Base-by-base conservation (phyloP, 2,329 filamentous ascomycete genomes). In the Boeremia exigua region DNA sequence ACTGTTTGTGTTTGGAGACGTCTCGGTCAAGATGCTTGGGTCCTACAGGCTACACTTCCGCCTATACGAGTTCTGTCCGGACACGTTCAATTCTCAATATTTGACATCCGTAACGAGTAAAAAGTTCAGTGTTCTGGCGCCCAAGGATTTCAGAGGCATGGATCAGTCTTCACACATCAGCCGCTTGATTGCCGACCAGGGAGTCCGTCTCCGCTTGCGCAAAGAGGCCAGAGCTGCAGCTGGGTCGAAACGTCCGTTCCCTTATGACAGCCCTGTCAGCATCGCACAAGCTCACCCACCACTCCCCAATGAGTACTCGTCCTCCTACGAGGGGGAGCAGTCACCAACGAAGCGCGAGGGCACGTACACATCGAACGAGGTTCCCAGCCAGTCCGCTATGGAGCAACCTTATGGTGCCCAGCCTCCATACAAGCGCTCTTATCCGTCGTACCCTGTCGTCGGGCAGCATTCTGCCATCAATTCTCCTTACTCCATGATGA, bases 1-100 rank as follows among this genome's bases (percentile, higher is more conserved):
- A 0, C 96, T 92, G 77, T 96, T 96, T 69, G 88, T 96, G n/a
- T 96, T 96, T 75, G 90, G 90, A 5, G 92, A 96, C 74, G 80
- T 96, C 19, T 95, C 91, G 0, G 86, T 94, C 57, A 89, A 89
- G 70, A 80, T 86, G 23, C 85, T 90, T 66, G 92, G 92, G 28
- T 81, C 80, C 17, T 94, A 87, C 70, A 82, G 88, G 32, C 81
- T 96, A 34, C 84, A 87, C 51, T 96, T 96, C 71, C 88, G 85
- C 44, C 81, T 96, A 12, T 93, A 89, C 74, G 89, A 73, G 48
- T 45, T 51, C 48, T 42, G 34, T 71, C 64, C 59, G 60, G 66
- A 64, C 71, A 80, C 49, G 80, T 84, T 3, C 15, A 30, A 28
- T 5, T 39, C 44, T 36, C 77, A 80, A 19, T 82, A 79, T 60